A percentile compares a stretch with the other conserved stretches of the same genome.
Evolutionary conservation across 495 filamentous ascomycete genomes (phyloP).

Genomic region (Penicillium atrosanguineum): DNA sequence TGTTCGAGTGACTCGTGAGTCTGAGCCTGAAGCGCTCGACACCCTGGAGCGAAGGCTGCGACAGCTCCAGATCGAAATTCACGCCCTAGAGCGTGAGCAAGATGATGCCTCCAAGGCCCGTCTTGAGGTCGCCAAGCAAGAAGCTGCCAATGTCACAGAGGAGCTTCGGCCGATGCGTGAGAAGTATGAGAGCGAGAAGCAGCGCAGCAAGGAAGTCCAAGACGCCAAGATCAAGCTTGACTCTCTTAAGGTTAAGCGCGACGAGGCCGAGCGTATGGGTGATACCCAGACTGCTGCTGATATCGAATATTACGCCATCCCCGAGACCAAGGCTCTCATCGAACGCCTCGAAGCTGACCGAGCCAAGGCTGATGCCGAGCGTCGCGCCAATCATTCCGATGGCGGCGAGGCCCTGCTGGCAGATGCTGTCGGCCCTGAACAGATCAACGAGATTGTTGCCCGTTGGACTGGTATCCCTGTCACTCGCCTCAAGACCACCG

Average conservation of each 20-base stretch:
- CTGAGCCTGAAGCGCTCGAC: constrained; percentile 91
- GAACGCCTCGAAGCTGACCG: constrained; percentile 78
- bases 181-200: constrained; percentile 91
- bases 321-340: constrained; percentile 81
- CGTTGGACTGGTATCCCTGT: constrained; percentile 97
- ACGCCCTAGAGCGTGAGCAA: constrained; percentile 88
- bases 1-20: constrained; percentile 90
- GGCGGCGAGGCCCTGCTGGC: constrained; percentile 69
- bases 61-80: constrained; percentile 94
- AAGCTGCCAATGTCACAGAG: constrained; percentile 87
- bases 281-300: constrained; percentile 83
- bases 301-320: constrained; percentile 94
- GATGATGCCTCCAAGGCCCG: constrained; percentile 86
- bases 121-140: constrained; percentile 76
- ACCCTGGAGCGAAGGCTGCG: constrained; percentile 83
- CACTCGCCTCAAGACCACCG: constrained; percentile 85
- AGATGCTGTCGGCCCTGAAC: constrained; percentile 92
- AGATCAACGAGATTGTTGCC: constrained; percentile 98
- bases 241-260: constrained; percentile 78
- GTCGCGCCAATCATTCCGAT: constrained; percentile 55
- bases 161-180: constrained; percentile 88
- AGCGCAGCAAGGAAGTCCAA: constrained; percentile 84
- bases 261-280: constrained; percentile 83
- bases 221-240: constrained; percentile 96
- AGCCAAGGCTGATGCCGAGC: constrained; percentile 68